phyloP scores from a whole-genome alignment of 2,329 filamentous ascomycete genomes.

The Periglandula ipomoeae region DNA sequence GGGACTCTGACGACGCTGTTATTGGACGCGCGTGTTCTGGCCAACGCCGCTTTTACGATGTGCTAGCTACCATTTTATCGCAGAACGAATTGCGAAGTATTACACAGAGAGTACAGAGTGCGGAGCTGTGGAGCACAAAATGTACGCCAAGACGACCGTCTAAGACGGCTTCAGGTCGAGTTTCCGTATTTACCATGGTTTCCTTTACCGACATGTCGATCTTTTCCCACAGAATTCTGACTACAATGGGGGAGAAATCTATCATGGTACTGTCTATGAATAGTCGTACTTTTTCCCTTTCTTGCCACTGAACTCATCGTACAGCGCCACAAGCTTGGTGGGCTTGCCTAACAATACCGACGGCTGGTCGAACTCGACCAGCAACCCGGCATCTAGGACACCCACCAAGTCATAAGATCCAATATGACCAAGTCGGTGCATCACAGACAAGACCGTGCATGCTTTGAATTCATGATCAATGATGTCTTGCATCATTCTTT shows the following conservation, averaged over 20 bases:
- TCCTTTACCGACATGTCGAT: no score
- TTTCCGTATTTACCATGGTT: not conserved
- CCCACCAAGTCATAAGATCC: not conserved
- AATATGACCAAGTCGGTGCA: not conserved
- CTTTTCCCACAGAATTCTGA: no score
- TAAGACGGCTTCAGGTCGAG: not conserved
- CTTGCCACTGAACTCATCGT: no score
- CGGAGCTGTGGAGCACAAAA: not conserved
- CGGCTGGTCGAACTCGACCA: not conserved
- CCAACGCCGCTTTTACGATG: conserved; percentile 1
- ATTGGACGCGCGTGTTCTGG: not conserved
- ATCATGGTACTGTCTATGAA: no score
- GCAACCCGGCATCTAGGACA: not conserved
- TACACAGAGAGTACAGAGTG: not conserved
- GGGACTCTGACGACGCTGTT: not conserved
- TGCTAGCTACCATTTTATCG: not conserved
- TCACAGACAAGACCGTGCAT: not conserved
- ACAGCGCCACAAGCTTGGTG: not conserved
- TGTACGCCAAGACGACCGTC: not conserved
- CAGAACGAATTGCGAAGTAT: no score
- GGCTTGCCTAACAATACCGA: not conserved
- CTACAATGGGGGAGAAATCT: no score
- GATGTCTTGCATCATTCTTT: no score
- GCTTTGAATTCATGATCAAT: no score
- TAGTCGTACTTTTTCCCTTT: no score